phyloP scores from a whole-genome alignment of 176 grass and related monocot genomes.

The Hyparrhenia diplandra region DNA sequence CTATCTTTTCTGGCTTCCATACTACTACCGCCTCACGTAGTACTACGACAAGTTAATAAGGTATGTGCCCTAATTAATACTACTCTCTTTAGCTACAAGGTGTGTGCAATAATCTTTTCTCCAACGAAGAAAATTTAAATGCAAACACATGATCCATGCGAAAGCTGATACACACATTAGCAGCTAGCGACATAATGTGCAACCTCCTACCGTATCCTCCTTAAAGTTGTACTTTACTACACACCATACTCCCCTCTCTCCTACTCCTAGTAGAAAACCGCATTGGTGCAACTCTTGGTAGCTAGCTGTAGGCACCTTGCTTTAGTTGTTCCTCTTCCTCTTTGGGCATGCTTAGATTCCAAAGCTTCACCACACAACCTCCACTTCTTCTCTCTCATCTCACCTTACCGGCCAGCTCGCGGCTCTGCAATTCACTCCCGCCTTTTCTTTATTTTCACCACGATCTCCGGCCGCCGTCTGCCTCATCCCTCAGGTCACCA shows the following conservation, averaged over 20 bases:
- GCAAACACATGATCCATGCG: slow-evolving; percentile 22
- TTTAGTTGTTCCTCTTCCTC: background rate
- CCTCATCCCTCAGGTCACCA: background rate
- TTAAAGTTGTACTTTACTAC: background rate
- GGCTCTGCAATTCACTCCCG: background rate
- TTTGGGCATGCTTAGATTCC: slow-evolving; percentile 36
- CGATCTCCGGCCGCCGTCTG: background rate
- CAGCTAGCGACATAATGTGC: background rate
- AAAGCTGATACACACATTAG: background rate
- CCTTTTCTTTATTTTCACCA: slow-evolving; percentile 28
- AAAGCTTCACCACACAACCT: slow-evolving; percentile 23
- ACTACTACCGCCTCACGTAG: background rate
- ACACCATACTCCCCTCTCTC: too few species aligned
- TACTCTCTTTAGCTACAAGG: background rate
- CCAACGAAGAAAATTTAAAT: background rate
- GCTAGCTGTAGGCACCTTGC: background rate
- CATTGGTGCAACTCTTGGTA: slow-evolving; percentile 27
- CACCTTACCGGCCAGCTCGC: background rate
- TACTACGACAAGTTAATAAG: background rate
- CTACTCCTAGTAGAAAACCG: background rate
- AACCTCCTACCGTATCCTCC: background rate
- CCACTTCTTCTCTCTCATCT: background rate
- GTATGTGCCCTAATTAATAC: background rate
- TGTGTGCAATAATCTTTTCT: background rate
- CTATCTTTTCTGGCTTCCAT: background rate